Percentiles rank a stretch among this genome's conserved stretches.
These are phyloP conservation scores for Hemisphaericaspora xylofermentans DNA, from an alignment of 1,139 yeast species.

Conservation along the genomic window DNA sequence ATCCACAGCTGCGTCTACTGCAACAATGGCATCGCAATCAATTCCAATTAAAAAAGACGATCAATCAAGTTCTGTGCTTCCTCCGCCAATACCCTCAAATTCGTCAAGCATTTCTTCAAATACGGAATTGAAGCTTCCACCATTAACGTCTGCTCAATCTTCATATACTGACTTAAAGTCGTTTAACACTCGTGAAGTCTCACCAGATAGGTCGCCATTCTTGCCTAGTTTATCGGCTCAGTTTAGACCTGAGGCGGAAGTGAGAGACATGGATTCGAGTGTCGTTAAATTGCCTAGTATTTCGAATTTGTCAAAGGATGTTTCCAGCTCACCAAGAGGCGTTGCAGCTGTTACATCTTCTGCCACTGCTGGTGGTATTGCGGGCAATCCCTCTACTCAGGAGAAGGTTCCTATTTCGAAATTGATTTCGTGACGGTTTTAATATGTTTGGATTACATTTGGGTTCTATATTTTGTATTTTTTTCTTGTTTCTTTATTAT, in stretches of 20 bases:
- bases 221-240: conserved; percentile 12
- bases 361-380: conserved; percentile 1
- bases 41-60: conserved; percentile 11
- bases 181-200: not conserved
- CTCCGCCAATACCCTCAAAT: conserved; percentile 2
- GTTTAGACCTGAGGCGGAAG: conserved; percentile 5
- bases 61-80: not conserved
- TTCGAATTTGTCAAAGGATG: conserved; percentile 8
- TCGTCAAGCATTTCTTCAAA: conserved; percentile 2
- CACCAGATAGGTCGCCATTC: conserved; percentile 13
- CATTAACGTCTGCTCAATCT: conserved; percentile 7
- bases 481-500: not conserved
- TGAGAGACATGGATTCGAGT: conserved; percentile 3
- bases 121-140: conserved; percentile 5
- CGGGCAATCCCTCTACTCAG: conserved; percentile 4
- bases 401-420: conserved; percentile 17
- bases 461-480: not conserved
- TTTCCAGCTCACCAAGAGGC: conserved; percentile 4
- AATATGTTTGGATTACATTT: not conserved
- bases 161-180: conserved; percentile 9
- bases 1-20: conserved; percentile 15
- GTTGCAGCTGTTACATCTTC: not conserved
- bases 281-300: conserved; percentile 14
- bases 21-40: conserved; percentile 14
- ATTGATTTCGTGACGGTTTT: conserved; percentile 8